Evolutionary conservation across 768 basidiomycete genomes (phyloP).

Genomic region (Lanmaoa rubissima): DNA sequence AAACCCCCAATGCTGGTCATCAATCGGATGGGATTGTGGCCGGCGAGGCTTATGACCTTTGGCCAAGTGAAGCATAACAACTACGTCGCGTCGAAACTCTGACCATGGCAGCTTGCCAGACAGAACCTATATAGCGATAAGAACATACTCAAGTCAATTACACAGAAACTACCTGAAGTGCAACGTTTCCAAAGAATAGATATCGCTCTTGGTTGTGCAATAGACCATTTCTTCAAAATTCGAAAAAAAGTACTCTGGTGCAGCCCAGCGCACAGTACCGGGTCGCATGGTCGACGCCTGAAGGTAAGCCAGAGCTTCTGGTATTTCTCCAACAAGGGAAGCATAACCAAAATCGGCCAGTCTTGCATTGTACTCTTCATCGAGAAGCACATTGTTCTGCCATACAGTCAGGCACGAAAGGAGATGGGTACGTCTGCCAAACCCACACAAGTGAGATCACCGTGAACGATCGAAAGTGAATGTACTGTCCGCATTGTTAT

Average conservation of each 20-base stretch:
- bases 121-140: neutral
- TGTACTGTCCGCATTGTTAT: neutral
- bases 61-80: neutral
- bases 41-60: conserved; percentile 3
- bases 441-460: conserved; percentile 9
- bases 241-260: conserved; percentile 5
- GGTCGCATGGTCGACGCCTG: conserved; percentile 3
- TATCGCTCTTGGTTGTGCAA: conserved; percentile 6
- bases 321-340: conserved; percentile 6
- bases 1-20: conserved; percentile 8
- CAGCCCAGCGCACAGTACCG: conserved; percentile 5
- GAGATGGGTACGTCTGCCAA: neutral
- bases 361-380: neutral
- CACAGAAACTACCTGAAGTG: conserved; percentile 1
- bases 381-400: conserved; percentile 9
- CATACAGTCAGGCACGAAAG: neutral
- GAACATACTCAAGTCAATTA: neutral
- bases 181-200: conserved; percentile 8
- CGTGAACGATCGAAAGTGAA: conserved; percentile 4
- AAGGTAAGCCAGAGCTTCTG: conserved; percentile 3
- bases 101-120: conserved; percentile 7
- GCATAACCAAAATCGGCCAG: conserved; percentile 10
- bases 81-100: conserved; percentile 1
- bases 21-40: conserved; percentile 4
- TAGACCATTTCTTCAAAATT: neutral